Conservation (phyloP, 768 basidiomycete species). For the Naganishia kalamii region DNA sequence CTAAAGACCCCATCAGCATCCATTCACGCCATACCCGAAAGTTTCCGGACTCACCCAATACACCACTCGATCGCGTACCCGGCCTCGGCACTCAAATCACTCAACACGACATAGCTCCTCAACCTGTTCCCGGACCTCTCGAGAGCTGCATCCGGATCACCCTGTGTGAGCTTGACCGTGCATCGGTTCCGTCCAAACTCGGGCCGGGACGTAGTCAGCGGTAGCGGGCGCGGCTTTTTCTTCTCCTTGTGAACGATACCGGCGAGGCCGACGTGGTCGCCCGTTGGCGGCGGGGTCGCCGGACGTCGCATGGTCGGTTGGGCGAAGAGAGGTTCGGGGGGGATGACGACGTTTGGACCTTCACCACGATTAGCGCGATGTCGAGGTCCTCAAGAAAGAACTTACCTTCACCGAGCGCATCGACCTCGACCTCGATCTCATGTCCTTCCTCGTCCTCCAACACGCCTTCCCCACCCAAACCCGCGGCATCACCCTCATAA, state of each 20-base stretch:
- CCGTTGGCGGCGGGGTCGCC: slow-evolving; percentile 24
- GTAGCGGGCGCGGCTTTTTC: slow-evolving; percentile 54
- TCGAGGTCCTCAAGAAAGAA: no score
- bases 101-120: slow-evolving; percentile 76
- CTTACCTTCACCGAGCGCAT: slow-evolving; percentile 77
- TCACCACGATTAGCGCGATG: slow-evolving; percentile 53
- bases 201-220: slow-evolving; percentile 66
- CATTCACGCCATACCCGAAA: neutral
- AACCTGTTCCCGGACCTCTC: slow-evolving; percentile 56
- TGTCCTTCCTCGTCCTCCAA: slow-evolving; percentile 37
- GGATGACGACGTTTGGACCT: slow-evolving; percentile 44
- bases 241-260: slow-evolving; percentile 30
- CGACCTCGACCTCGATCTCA: slow-evolving; percentile 61
- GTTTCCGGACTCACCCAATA: slow-evolving; percentile 52
- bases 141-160: slow-evolving; percentile 60
- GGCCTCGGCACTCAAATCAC: slow-evolving; percentile 89
- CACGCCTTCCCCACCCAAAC: slow-evolving; percentile 29
- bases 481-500: slow-evolving; percentile 40
- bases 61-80: slow-evolving; percentile 96
- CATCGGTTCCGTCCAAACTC: slow-evolving; percentile 85
- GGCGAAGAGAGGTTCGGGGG: slow-evolving; percentile 38
- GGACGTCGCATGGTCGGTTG: slow-evolving; percentile 24
- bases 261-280: slow-evolving; percentile 11
- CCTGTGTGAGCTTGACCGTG: slow-evolving; percentile 81
- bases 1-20: neutral